phyloP scores from a whole-genome alignment of 1,284 basidiomycete species.

The Apiotrichum porosum region DNA sequence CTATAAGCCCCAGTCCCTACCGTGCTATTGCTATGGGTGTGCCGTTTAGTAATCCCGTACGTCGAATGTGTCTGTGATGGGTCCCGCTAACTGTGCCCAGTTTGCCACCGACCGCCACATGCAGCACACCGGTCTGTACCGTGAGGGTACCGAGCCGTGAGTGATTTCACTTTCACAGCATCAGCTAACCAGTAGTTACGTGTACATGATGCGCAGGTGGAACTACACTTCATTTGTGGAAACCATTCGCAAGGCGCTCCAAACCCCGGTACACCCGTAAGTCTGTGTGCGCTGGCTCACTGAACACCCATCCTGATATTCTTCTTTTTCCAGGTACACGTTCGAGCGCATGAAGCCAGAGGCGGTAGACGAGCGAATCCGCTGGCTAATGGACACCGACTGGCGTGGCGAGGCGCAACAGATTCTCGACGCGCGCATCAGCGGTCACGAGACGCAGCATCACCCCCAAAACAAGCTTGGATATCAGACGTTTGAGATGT shows the following conservation, averaged over 20 bases:
- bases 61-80: no score
- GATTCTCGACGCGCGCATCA: conserved; percentile 16
- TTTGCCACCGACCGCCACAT: no score
- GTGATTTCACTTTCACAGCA: not conserved
- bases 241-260: conserved; percentile 18
- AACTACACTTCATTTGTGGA: conserved; percentile 22
- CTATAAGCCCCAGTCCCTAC: conserved; percentile 18
- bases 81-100: no score
- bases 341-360: conserved; percentile 11
- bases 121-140: conserved; percentile 3
- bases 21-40: conserved; percentile 5
- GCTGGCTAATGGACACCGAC: conserved; percentile 17
- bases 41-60: conserved; percentile 4
- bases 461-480: no score
- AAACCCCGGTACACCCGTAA: conserved; percentile 15
- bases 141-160: conserved; percentile 5
- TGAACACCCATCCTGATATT: no score
- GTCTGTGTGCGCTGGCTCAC: not conserved
- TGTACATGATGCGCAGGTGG: conserved; percentile 18
- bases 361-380: conserved; percentile 13
- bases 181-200: no score
- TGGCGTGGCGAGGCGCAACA: conserved; percentile 18
- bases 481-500: conserved; percentile 13
- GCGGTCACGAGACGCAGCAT: not conserved
- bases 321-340: not conserved